Base-by-base conservation (phyloP, 495 filamentous ascomycete species). In the Cercophora newfieldiana region DNA sequence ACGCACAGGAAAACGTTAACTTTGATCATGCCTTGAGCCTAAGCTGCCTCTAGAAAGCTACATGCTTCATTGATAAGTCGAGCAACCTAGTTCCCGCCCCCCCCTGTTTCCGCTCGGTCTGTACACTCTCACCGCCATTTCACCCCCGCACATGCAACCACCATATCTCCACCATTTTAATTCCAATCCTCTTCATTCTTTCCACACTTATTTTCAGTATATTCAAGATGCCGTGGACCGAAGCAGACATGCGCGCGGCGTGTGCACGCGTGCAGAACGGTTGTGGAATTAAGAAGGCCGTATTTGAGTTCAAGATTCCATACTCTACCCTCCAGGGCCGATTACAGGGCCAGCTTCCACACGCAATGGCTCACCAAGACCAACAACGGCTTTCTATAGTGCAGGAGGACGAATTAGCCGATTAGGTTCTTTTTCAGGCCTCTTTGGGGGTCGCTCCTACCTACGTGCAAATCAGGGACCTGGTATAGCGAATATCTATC, bases 151-250 rank as follows among this genome's bases (percentile, higher is more conserved):
- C 37, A 47, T 47, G 7, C 18, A n/a, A 19, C 48, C 18, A 51
- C 48, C 48, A 51, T 51, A 6, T 51, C 48, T 7, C 48, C 48
- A 51, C 48, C 48, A 51, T 47, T 51, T 51, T 16, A 51, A 51
- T 24, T 24, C 48, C 18, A 51, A 51, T 51, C 21, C 48, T 51
- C 18, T n/a, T 51, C 6, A 51, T 51, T 4, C 18, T 51, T 51
- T 51, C 48, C 48, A 51, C 48, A 51, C 5, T 51, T 51, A 51
- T 51, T 51, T 24, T 51, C 16, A 51, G 18, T 51, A 6, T n/a
- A 51, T 51, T 51, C 18, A 24, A 51, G 21, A 51, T 51, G 48
- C 21, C 18, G 48, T 51, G 21, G 48, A n/a, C 5, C 21, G 48
- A 51, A 51, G 48, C 48, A 24, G 48, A 51, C 18, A 51, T 51